These are phyloP conservation scores for Cutaneotrichosporon sp. DNA, from an alignment of 1,284 basidiomycete genomes.

Conservation along the genomic window DNA sequence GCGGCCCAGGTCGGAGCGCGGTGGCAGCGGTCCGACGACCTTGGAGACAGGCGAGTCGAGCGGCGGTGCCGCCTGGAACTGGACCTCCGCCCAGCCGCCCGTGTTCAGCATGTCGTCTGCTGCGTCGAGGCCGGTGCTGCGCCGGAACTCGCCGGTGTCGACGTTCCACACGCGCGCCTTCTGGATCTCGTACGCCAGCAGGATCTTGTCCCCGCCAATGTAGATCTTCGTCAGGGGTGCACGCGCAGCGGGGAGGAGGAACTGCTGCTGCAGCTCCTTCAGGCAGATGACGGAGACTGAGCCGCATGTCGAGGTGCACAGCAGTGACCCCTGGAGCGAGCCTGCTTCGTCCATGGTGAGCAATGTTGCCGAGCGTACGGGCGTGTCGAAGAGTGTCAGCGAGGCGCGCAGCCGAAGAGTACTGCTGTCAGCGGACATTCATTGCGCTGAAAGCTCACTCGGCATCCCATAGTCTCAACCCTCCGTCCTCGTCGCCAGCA, in stretches of 20 bases:
- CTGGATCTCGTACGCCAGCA: conserved; percentile 74
- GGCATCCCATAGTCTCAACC: conserved; percentile 44
- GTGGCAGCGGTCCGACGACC: conserved; percentile 17
- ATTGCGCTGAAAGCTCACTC: conserved; percentile 35
- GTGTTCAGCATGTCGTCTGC: conserved; percentile 71
- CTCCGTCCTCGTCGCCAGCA: conserved; percentile 51
- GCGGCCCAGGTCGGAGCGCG: conserved; percentile 23
- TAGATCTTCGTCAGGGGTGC: conserved; percentile 67
- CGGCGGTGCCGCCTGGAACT: conserved; percentile 37
- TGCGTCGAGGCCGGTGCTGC: conserved; percentile 75
- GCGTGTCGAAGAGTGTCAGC: conserved; percentile 56
- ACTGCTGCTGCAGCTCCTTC: conserved; percentile 75
- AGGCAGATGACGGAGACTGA: conserved; percentile 76
- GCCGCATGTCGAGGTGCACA: conserved; percentile 76
- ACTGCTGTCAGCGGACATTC: conserved; percentile 16
- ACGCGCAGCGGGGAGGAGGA: conserved; percentile 74
- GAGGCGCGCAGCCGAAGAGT: conserved; percentile 34
- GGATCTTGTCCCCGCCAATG: conserved; percentile 66
- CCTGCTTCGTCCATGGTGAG: conserved; percentile 53
- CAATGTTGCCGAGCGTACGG: conserved; percentile 35
- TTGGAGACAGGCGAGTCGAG: conserved; percentile 16
- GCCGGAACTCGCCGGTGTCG: conserved; percentile 78
- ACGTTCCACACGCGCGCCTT: conserved; percentile 86
- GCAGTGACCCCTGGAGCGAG: conserved; percentile 66
- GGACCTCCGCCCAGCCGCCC: conserved; percentile 70